A percentile compares a stretch with the other conserved stretches of the same genome.
Evolutionary conservation across 2,329 filamentous ascomycete genomes (phyloP).

Genomic region (Aspergillus tanneri): DNA sequence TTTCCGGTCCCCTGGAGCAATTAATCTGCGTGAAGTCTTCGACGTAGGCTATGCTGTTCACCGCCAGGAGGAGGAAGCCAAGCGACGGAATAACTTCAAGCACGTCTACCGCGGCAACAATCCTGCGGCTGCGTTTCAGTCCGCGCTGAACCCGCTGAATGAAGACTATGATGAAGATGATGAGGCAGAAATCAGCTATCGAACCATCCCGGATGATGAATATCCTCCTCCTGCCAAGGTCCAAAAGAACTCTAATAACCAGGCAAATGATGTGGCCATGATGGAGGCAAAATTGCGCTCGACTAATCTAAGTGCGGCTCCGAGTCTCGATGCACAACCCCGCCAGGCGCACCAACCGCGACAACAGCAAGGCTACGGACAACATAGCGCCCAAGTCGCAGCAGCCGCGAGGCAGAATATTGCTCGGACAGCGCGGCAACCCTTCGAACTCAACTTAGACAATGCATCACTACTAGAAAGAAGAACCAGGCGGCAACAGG

Average conservation of each 20-base stretch:
- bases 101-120: slow-evolving; percentile 64
- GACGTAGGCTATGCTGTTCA: slow-evolving; percentile 98
- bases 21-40: slow-evolving; percentile 95
- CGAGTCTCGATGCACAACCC: slow-evolving; percentile 61
- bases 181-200: slow-evolving; percentile 27
- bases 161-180: slow-evolving; percentile 62
- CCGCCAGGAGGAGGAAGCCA: slow-evolving; percentile 91
- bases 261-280: slow-evolving; percentile 61
- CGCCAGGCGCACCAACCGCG: slow-evolving; percentile 56
- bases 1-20: slow-evolving; percentile 90
- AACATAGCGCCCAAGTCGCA: slow-evolving; percentile 81
- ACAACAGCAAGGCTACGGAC: slow-evolving; percentile 70
- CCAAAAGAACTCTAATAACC: slow-evolving; percentile 61
- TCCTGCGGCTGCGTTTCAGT: slow-evolving; percentile 57
- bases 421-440: slow-evolving; percentile 69
- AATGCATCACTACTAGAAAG: slow-evolving; percentile 86
- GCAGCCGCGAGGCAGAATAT: slow-evolving; percentile 81
- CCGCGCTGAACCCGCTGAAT: slow-evolving; percentile 63
- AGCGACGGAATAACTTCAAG: slow-evolving; percentile 80
- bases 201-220: slow-evolving; percentile 15
- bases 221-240: slow-evolving; percentile 63
- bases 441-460: slow-evolving; percentile 88
- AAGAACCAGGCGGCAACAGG: slow-evolving; percentile 48
- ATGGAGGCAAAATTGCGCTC: slow-evolving; percentile 87
- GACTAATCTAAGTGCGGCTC: slow-evolving; percentile 64